Conservation (phyloP, 768 basidiomycete genomes). For the Mycena belliarum region DNA sequence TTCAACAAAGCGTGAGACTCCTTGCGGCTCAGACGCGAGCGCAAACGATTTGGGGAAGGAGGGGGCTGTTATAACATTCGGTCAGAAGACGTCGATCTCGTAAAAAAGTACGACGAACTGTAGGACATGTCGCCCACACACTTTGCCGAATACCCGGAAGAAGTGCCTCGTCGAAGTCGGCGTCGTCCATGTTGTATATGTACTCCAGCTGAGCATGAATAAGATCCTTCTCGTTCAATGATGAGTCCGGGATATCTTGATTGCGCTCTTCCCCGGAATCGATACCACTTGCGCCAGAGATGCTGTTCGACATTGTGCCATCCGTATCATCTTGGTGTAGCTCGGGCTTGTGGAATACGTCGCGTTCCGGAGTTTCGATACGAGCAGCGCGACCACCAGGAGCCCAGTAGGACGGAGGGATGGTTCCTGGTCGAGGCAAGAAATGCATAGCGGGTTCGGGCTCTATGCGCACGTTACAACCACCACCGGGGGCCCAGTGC, state of each 20-base stretch:
- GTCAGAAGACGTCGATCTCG: not conserved
- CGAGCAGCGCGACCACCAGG: slow-evolving; percentile 7
- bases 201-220: slow-evolving; percentile 10
- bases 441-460: slow-evolving; percentile 3
- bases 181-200: slow-evolving; percentile 7
- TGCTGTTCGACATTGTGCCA: slow-evolving; percentile 1
- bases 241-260: not conserved
- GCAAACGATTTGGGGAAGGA: slow-evolving; percentile 4
- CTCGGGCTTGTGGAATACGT: not conserved
- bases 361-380: not conserved
- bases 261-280: not conserved
- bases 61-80: slow-evolving; percentile 1
- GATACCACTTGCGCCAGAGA: not conserved
- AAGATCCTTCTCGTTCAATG: not conserved
- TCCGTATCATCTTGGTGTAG: slow-evolving; percentile 3
- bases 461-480: slow-evolving; percentile 6
- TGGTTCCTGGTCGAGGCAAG: slow-evolving; percentile 9
- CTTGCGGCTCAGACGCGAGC: slow-evolving; percentile 3
- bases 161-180: not conserved
- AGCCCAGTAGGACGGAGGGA: not conserved
- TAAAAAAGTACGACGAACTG: slow-evolving; percentile 8
- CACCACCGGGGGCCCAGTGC: slow-evolving; percentile 1
- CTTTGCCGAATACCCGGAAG: slow-evolving; percentile 4
- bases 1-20: slow-evolving; percentile 5
- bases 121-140: slow-evolving; percentile 13